Evolutionary conservation across 768 basidiomycete genomes (phyloP).

Genomic region (Dacryopinax spathularia): DNA sequence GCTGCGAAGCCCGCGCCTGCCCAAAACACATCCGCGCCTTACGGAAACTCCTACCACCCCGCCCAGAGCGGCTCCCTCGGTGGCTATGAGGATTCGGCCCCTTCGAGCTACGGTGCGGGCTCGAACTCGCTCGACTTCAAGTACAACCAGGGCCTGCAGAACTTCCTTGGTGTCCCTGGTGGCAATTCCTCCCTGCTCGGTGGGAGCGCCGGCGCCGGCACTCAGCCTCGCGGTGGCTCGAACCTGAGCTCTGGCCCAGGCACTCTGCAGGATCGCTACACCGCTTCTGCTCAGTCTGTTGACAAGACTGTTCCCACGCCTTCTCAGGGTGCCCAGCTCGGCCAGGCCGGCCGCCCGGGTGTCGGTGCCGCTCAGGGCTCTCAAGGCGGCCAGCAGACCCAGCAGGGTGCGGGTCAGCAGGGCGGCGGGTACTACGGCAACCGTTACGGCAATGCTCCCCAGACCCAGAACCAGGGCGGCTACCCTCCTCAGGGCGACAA

Average conservation of each 20-base stretch:
- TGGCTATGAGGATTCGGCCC: neutral
- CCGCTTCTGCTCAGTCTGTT: neutral
- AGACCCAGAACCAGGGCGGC: neutral
- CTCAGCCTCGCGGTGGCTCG: neutral
- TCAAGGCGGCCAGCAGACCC: neutral
- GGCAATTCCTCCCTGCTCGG: neutral
- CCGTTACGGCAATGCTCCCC: neutral
- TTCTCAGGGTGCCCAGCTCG: neutral
- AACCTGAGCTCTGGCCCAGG: neutral
- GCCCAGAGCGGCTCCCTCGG: neutral
- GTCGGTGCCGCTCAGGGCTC: neutral
- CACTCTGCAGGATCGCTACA: neutral
- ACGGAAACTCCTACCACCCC: neutral
- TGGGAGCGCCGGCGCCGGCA: neutral
- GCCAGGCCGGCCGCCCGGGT: neutral
- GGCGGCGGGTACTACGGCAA: neutral
- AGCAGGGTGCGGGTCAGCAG: neutral
- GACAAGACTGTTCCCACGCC: neutral
- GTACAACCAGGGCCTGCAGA: neutral
- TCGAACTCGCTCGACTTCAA: neutral
- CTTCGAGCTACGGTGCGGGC: neutral
- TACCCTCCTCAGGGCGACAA: neutral
- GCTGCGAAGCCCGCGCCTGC: neutral
- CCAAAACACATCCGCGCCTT: neutral
- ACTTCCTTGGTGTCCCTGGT: neutral